Conservation (phyloP, 805 yeast species). For the Metschnikowia orientalis region DNA sequence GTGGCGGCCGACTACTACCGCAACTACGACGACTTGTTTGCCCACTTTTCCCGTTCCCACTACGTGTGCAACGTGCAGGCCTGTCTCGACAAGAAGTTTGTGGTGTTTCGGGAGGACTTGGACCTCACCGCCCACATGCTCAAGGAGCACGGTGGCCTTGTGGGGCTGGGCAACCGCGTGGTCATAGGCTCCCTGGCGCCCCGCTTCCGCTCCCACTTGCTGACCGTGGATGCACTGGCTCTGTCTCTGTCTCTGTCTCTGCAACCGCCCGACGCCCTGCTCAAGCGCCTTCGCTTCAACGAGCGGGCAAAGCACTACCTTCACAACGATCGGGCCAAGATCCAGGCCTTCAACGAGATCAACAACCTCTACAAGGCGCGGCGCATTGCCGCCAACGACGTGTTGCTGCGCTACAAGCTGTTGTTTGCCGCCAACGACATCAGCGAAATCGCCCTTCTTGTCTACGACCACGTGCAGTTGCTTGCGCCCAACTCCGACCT, state of each 20-base stretch:
- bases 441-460: conserved; percentile 52
- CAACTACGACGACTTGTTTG: conserved; percentile 68
- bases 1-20: conserved; percentile 58
- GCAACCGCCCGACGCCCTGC: conserved; percentile 38
- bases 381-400: conserved; percentile 43
- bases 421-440: conserved; percentile 41
- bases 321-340: conserved; percentile 45
- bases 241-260: conserved; percentile 11
- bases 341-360: conserved; percentile 45
- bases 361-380: conserved; percentile 47
- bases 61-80: conserved; percentile 69
- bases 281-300: conserved; percentile 61
- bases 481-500: conserved; percentile 46
- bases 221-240: conserved; percentile 44
- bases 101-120: conserved; percentile 82
- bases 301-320: conserved; percentile 83
- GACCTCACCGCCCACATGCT: conserved; percentile 87
- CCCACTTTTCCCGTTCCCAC: conserved; percentile 72
- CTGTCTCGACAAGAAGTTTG: conserved; percentile 86
- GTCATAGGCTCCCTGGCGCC: conserved; percentile 35
- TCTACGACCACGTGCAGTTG: conserved; percentile 59
- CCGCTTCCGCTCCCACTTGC: conserved; percentile 56
- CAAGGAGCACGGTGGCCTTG: conserved; percentile 66
- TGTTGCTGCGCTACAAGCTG: conserved; percentile 42
- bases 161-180: conserved; percentile 41